Base-by-base conservation (phyloP, 2,329 filamentous ascomycete species). In the Hawksworthiomyces lignivorus region DNA sequence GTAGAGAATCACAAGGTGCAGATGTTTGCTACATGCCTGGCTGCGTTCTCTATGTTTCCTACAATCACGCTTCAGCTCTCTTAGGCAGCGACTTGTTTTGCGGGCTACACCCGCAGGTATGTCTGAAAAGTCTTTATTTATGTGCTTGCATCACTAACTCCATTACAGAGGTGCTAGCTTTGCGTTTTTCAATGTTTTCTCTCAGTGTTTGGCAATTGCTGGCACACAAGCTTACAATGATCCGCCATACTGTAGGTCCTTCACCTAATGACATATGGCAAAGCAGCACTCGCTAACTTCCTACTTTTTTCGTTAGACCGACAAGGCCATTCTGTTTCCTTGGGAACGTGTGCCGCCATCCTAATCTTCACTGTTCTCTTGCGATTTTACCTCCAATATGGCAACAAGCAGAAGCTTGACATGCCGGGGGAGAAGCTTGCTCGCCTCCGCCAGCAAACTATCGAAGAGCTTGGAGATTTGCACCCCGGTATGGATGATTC, bases 1-100 rank as follows among this genome's bases (percentile, higher is more conserved):
- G 52, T 54, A n/a, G 52, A 55, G 5, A 31, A 39, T 20, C 20
- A 11, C 36, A 39, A 39, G 19, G 36, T 39, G 10, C 36, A 17
- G 14, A 31, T 39, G 19, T 32, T 39, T 26, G 36, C 36, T 10
- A 39, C 28, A 5, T 39, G 36, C 28, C 36, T 39, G n/a, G 36
- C 32, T 6, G 36, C 36, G 7, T 39, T 39, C 17, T 31, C 36
- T 10, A 21, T 24, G 7, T 31, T 31, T 20, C 36, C 36, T 28
- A 39, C 21, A 18, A 39, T 39, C 20, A 24, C 7, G 14, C 36
- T 39, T 4, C 36, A 39, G 36, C 36, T 39, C 9, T 20, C 26
- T n/a, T 30, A 21, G 27, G 26, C 27, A 5, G 32, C 36, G 8
- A 7, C 32, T n/a, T 39, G 27, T n/a, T 39, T 39, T 39, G 27